Base-by-base conservation (phyloP, 805 yeast genomes). In the Metschnikowia aberdeeniae region DNA sequence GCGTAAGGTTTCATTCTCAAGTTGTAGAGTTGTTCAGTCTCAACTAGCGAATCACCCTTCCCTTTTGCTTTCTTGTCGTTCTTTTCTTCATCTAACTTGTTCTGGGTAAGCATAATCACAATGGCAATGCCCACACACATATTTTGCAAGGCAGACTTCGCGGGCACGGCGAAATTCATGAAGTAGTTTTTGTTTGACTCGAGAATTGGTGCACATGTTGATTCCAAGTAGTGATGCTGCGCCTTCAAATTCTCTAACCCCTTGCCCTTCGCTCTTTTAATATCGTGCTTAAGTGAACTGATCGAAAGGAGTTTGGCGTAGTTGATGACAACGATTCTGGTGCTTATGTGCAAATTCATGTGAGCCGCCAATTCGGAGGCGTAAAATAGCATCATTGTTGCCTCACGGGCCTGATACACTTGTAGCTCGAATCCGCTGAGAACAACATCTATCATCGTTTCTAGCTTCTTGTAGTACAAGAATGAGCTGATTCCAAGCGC, bases 1-100 rank as follows among this genome's bases (percentile, higher is more conserved):
- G 84, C 77, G 67, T 85, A 87, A 4, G 93, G 81, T 60, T 88
- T 89, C 77, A 88, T 75, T 53, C 95, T 77, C 37, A 89, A 66
- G 9, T 59, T 51, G 43, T 53, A 68, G 17, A 66, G 47, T 34
- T 47, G 46, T 41, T 67, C 65, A 30, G 10, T 30, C 32, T 30
- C 34, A 13, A 34, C 48, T 6, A 44, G 33, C 38, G 31, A 20
- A 5, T 22, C 14, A n/a, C 12, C 22, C 11, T 6, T 32, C 14
- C 22, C 24, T 10, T 37, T 29, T 17, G 40, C 19, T 10, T 34
- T 20, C 13, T 29, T 29, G 5, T 29, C 14, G 13, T 29, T 29
- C 7, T 13, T 29, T 10, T 42, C 43, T 3, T 42, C 30, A n/a
- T 35, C 49, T 36, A 43, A 34, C 28, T 22, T 30, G 1, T 26